These are phyloP conservation scores for Termitomyces heimii DNA, from an alignment of 768 basidiomycete species.

Conservation along the genomic window DNA sequence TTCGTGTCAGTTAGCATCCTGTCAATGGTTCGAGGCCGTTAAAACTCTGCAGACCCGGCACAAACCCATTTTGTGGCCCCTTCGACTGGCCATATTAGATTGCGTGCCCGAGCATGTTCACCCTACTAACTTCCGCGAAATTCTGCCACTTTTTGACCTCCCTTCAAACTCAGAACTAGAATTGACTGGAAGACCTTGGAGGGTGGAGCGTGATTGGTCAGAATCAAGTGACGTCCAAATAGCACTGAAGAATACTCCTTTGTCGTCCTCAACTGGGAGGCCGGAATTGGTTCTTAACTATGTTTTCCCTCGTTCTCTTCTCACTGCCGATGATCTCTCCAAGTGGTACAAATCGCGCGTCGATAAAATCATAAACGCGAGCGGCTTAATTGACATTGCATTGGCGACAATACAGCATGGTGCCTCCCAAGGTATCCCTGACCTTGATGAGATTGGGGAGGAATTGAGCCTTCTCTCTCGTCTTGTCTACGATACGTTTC, in stretches of 20 bases:
- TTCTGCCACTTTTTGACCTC: constrained; percentile 61
- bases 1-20: constrained; percentile 63
- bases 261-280: not conserved
- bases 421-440: constrained; percentile 71
- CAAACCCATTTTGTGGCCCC: constrained; percentile 52
- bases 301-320: constrained; percentile 19
- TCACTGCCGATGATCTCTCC: constrained; percentile 47
- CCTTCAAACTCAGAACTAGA: constrained; percentile 37
- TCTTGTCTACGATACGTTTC: constrained; percentile 78
- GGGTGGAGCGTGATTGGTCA: constrained; percentile 51
- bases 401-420: constrained; percentile 81
- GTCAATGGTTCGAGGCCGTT: constrained; percentile 53
- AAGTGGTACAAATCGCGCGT: constrained; percentile 75
- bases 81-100: constrained; percentile 64
- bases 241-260: constrained; percentile 28
- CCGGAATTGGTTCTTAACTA: not conserved
- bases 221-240: constrained; percentile 41
- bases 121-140: constrained; percentile 51
- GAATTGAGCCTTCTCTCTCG: constrained; percentile 84
- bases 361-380: constrained; percentile 49
- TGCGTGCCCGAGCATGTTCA: constrained; percentile 69
- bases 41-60: constrained; percentile 55
- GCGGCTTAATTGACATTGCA: constrained; percentile 77
- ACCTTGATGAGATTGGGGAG: constrained; percentile 83
- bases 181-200: constrained; percentile 34